Percentiles rank a stretch among this genome's conserved stretches.
These are phyloP conservation scores for Hirsutella thompsonii DNA, from an alignment of 2,329 filamentous ascomycete species.

Conservation along the genomic window DNA sequence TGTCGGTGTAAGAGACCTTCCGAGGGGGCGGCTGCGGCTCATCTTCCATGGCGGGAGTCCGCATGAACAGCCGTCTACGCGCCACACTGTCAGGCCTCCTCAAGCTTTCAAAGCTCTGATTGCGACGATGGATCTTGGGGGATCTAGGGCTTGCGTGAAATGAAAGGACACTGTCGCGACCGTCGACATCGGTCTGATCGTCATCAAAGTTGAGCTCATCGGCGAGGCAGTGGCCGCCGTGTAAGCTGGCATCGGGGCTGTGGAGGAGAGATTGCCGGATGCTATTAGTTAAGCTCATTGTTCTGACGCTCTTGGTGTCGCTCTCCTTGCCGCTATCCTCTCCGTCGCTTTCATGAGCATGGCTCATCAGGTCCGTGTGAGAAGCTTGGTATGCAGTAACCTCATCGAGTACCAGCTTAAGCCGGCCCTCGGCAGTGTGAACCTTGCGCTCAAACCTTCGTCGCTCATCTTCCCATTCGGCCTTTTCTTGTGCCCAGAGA, in stretches of 20 bases:
- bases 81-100: slow-evolving; percentile 41
- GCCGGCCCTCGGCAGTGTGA: slow-evolving; percentile 76
- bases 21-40: slow-evolving; percentile 14
- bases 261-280: slow-evolving; percentile 62
- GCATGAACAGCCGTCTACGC: slow-evolving; percentile 39
- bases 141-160: slow-evolving; percentile 25
- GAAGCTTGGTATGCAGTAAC: slow-evolving; percentile 57
- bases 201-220: slow-evolving; percentile 86
- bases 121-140: slow-evolving; percentile 35
- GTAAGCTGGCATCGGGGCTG: slow-evolving; percentile 21
- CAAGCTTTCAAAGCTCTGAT: slow-evolving; percentile 45
- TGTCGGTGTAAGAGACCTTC: slow-evolving; percentile 54
- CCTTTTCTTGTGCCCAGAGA: slow-evolving; percentile 74
- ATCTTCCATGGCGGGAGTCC: slow-evolving; percentile 38
- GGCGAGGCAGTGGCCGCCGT: slow-evolving; percentile 64
- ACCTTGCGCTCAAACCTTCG: slow-evolving; percentile 72
- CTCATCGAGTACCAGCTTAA: slow-evolving; percentile 78
- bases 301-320: slow-evolving; percentile 58
- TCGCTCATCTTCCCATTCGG: slow-evolving; percentile 72
- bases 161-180: slow-evolving; percentile 49
- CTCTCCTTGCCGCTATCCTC: slow-evolving; percentile 51
- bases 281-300: slow-evolving; percentile 60
- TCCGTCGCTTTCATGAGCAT: slow-evolving; percentile 39
- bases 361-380: slow-evolving; percentile 17
- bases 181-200: slow-evolving; percentile 57